phyloP scores from a whole-genome alignment of 2,329 filamentous ascomycete species.

The Metarhizium sp. region DNA sequence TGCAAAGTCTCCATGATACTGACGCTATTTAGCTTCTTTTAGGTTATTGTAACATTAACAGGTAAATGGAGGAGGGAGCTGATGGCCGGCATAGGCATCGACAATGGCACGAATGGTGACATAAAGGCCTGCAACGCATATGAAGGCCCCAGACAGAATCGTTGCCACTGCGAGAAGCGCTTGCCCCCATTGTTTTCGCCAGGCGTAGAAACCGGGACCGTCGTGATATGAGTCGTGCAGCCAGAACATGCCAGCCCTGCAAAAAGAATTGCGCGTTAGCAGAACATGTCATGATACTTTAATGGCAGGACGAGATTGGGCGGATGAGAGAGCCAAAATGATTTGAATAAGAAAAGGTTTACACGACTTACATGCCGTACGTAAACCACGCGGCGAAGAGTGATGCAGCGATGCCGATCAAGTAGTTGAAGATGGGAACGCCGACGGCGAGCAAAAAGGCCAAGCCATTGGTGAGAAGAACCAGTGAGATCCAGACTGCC shows the following conservation, averaged over 20 bases:
- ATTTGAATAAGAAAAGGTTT: neutral
- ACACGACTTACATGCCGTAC: constrained; percentile 30
- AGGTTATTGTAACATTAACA: neutral
- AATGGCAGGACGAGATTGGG: neutral
- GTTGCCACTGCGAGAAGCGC: constrained; percentile 29
- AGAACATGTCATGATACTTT: neutral
- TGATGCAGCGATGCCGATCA: constrained; percentile 39
- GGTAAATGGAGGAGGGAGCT: constrained; percentile 8
- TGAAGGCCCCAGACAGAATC: constrained; percentile 35
- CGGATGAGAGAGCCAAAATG: neutral
- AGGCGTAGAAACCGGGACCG: constrained; percentile 26
- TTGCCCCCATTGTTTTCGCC: constrained; percentile 28
- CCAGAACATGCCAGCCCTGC: constrained; percentile 38
- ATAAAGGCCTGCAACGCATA: constrained; percentile 39
- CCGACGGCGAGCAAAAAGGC: constrained; percentile 34
- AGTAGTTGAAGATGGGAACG: constrained; percentile 44
- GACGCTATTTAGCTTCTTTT: neutral
- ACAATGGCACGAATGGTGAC: constrained; percentile 30
- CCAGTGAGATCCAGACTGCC: constrained; percentile 35
- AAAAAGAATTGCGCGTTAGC: neutral
- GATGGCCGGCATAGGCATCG: constrained; percentile 11
- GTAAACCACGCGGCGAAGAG: constrained; percentile 46
- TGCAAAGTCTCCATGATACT: no score
- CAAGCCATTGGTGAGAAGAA: constrained; percentile 34
- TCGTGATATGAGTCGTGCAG: constrained; percentile 37